A percentile compares a stretch with the other conserved stretches of the same genome.
Conservation (phyloP, 2,329 filamentous ascomycete species). For the Penicillium glabrum region DNA sequence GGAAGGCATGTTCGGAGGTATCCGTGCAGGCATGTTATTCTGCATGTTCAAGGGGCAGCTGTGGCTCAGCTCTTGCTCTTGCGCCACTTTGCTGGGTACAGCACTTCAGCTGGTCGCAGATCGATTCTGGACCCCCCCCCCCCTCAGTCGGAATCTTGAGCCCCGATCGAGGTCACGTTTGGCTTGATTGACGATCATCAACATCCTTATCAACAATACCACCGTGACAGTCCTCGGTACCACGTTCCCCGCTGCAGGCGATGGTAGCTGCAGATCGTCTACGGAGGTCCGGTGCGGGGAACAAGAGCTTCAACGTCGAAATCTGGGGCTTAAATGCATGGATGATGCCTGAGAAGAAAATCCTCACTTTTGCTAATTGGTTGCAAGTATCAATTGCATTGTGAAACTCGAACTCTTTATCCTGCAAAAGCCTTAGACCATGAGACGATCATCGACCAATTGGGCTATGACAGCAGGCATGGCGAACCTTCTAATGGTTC, state of each 20-base stretch:
- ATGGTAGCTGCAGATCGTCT: conserved; percentile 11
- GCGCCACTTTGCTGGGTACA: neutral
- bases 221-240: conserved; percentile 13
- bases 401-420: neutral
- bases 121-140: neutral
- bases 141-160: neutral
- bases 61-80: neutral
- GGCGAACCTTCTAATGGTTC: conserved; percentile 13
- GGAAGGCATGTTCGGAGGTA: neutral
- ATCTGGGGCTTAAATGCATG: neutral
- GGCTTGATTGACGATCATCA: neutral
- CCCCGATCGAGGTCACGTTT: neutral
- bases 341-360: neutral
- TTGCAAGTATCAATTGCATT: neutral
- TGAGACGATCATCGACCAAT: conserved; percentile 2
- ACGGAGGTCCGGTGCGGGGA: conserved; percentile 16
- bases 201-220: conserved; percentile 3
- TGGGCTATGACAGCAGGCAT: conserved; percentile 8
- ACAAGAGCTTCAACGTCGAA: conserved; percentile 1
- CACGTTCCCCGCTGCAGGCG: conserved; percentile 6
- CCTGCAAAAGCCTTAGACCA: neutral
- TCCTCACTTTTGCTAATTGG: neutral
- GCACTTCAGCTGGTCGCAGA: neutral
- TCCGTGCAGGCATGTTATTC: neutral
- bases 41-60: neutral